These are phyloP conservation scores for Cunninghamia lanceolata DNA, from an alignment of 75 land plant genomes.

Conservation along the genomic window DNA sequence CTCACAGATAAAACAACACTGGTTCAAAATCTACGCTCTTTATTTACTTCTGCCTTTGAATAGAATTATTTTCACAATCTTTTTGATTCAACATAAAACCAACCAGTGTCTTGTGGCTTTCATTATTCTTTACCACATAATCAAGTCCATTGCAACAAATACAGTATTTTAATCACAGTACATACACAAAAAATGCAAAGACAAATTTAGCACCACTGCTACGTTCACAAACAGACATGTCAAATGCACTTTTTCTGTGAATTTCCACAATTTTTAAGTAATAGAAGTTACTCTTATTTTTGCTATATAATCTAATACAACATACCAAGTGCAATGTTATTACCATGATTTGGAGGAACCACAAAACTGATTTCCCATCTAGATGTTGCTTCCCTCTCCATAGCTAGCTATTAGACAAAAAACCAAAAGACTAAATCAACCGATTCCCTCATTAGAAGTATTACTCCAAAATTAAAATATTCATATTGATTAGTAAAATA, in stretches of 20 bases:
- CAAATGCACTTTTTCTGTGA: neutral
- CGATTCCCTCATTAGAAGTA: neutral
- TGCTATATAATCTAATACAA: neutral
- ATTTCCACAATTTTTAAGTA: neutral
- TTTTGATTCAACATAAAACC: neutral
- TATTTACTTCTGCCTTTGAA: neutral
- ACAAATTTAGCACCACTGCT: neutral
- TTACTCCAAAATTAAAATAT: neutral
- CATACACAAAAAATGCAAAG: neutral
- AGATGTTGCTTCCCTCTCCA: slow-evolving; percentile 86
- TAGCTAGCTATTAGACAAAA: slow-evolving; percentile 43
- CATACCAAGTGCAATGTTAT: neutral
- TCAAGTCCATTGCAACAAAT: neutral
- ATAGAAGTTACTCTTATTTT: neutral
- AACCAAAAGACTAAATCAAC: neutral
- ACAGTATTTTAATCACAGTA: neutral
- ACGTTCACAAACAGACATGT: neutral
- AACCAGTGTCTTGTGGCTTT: neutral
- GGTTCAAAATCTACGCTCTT: neutral
- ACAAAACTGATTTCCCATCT: slow-evolving; percentile 95
- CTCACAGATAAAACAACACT: neutral
- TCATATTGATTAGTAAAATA: neutral
- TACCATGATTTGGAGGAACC: slow-evolving; percentile 91
- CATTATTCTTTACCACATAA: neutral
- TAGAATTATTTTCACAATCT: neutral